Evolutionary conservation across 768 basidiomycete genomes (phyloP), one percentile per base, ranked within the genome.

Genomic region (Antrodiella citrinella): DNA sequence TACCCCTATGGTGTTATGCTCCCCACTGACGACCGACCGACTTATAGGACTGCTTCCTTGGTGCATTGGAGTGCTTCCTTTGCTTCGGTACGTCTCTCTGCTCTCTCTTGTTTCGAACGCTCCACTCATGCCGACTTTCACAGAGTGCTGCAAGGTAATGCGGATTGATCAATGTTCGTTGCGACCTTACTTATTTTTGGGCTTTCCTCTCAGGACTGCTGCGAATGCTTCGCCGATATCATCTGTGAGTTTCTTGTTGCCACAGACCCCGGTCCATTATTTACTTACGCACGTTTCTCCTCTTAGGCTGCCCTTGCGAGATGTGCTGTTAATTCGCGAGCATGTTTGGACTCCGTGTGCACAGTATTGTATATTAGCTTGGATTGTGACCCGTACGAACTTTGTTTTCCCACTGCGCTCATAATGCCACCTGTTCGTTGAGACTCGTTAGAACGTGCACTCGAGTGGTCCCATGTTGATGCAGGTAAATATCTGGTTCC

Each of bases 261-360:
- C 21, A 3, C 18, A 24, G 11, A n/a, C 11, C 21, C 40, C 11
- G 3, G 1, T 25, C 13, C 9, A n/a, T n/a, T 26, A 46, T 12
- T 38, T 49, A 18, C 54, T 62, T 41, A 55, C 5, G 5, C 13
- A 2, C 23, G 23, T 22, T 41, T 10, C 41, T 21, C 20, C 42
- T 7, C 47, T 4, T 54, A 86, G 84, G 84, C 66, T 87, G 84
- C 73, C 85, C 85, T 7, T 87, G 85, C 71, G 85, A 87, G 69
- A 78, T 86, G 77, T 81, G 78, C 63, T 86, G 83, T 63, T 82
- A 70, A 70, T 43, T 35, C 30, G 15, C 30, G 12, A 26, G 38
- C 26, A 18, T 22, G 3, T 15, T 15, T 15, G 30, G 30, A 35
- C 15, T 35, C 15, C 15, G 30, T 35, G 30, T 15, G 30, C 7